Conservation (phyloP, 768 basidiomycete genomes). For the Bullera alba region DNA sequence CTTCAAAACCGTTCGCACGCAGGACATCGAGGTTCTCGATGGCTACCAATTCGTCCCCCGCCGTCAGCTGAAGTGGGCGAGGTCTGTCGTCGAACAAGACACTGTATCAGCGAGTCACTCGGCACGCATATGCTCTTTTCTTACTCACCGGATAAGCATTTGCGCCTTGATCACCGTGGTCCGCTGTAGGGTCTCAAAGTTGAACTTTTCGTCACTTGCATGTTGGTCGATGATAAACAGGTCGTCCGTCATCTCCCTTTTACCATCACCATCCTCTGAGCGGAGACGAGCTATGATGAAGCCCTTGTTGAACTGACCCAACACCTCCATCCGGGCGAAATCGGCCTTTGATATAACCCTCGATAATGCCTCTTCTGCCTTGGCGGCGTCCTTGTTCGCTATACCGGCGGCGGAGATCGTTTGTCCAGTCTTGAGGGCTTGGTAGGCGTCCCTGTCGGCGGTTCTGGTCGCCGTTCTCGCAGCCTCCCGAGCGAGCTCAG, state of each 20-base stretch:
- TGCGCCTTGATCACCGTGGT: conserved; percentile 88
- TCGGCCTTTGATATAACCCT: conserved; percentile 81
- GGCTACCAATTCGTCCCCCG: conserved; percentile 81
- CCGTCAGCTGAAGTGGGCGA: conserved; percentile 68
- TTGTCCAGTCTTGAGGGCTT: conserved; percentile 20
- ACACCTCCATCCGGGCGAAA: conserved; percentile 70
- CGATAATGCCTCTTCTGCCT: conserved; percentile 61
- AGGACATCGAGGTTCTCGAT: conserved; percentile 80
- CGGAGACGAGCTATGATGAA: conserved; percentile 79
- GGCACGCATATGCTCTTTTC: too few species aligned
- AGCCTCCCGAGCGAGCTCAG: too few species aligned
- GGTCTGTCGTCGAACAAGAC: conserved; percentile 53
- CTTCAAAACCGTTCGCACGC: conserved; percentile 80
- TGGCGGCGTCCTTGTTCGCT: conserved; percentile 49
- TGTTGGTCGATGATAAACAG: conserved; percentile 96
- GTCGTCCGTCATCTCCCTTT: conserved; percentile 59
- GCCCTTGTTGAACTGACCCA: conserved; percentile 93
- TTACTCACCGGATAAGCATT: conserved; percentile 64
- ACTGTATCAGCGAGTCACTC: not conserved
- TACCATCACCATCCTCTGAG: conserved; percentile 1
- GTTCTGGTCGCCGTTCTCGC: too few species aligned
- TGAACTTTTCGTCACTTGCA: conserved; percentile 96
- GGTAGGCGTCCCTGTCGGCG: conserved; percentile 24
- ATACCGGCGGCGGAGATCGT: conserved; percentile 38
- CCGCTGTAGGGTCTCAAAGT: conserved; percentile 86